Evolutionary conservation across 495 filamentous ascomycete species (phyloP).

Genomic region (Aspergillus saccharolyticus): DNA sequence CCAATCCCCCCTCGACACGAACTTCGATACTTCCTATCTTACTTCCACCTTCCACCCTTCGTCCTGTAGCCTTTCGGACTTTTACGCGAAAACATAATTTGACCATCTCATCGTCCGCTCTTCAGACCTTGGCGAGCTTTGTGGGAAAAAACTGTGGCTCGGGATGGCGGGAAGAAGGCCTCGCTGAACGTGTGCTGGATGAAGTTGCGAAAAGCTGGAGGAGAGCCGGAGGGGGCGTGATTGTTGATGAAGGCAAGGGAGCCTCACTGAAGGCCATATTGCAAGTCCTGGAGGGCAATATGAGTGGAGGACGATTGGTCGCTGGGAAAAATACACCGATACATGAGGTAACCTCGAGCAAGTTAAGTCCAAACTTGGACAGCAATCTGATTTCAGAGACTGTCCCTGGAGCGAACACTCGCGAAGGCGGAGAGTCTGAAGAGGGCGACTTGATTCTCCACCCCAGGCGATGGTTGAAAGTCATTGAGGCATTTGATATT

Average conservation of each 20-base stretch:
- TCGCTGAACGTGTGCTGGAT: conserved; percentile 87
- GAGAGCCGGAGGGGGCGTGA: conserved; percentile 71
- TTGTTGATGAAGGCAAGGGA: conserved; percentile 76
- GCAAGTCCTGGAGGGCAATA: conserved; percentile 73
- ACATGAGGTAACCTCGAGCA: conserved; percentile 16
- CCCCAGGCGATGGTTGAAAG: conserved; percentile 70
- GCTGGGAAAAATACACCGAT: conserved; percentile 21
- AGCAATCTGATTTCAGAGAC: conserved; percentile 14
- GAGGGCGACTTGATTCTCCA: conserved; percentile 57
- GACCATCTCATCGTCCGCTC: conserved; percentile 81
- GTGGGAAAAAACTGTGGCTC: conserved; percentile 90
- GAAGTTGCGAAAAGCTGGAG: conserved; percentile 90
- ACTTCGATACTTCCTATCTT: conserved; percentile 81
- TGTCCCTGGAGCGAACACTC: conserved; percentile 9
- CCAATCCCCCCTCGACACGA: conserved; percentile 48
- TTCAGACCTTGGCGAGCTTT: conserved; percentile 79
- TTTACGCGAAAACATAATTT: conserved; percentile 98
- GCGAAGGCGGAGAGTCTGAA: conserved; percentile 52
- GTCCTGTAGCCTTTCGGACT: conserved; percentile 88
- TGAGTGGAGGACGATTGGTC: conserved; percentile 70
- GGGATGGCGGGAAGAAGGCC: conserved; percentile 91
- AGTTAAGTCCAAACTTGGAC: conserved; percentile 14
- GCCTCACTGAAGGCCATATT: conserved; percentile 73
- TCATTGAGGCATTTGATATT: conserved; percentile 77
- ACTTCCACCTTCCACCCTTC: conserved; percentile 77